These are phyloP conservation scores for Fusarium tanahbumbuense DNA, from an alignment of 2,329 filamentous ascomycete species.

Conservation along the genomic window DNA sequence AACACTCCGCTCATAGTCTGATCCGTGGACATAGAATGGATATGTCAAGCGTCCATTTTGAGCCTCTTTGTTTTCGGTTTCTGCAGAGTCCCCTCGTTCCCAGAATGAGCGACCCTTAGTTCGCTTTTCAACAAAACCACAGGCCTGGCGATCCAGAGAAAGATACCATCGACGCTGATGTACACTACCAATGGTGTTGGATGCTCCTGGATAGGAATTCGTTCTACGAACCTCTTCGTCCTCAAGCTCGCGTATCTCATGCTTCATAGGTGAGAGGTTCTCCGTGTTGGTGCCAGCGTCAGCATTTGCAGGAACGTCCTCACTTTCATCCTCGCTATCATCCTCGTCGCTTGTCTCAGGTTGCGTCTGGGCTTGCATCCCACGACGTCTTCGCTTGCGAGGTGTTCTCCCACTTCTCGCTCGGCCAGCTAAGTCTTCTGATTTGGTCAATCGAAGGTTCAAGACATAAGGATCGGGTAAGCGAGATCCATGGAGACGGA, in stretches of 20 bases:
- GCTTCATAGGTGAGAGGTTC: constrained; percentile 52
- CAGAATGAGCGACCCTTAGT: constrained; percentile 33
- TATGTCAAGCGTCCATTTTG: constrained; percentile 55
- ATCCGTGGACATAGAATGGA: constrained; percentile 71
- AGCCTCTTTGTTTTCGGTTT: background rate
- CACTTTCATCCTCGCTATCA: constrained; percentile 19
- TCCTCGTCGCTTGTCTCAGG: constrained; percentile 45
- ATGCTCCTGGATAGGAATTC: constrained; percentile 75
- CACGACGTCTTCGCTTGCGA: constrained; percentile 24
- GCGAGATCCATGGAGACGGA: constrained; percentile 65
- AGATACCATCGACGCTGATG: constrained; percentile 76
- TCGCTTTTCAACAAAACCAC: constrained; percentile 63
- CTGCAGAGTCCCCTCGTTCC: constrained; percentile 7
- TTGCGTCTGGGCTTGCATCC: background rate
- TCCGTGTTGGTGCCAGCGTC: constrained; percentile 17
- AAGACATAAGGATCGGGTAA: constrained; percentile 66
- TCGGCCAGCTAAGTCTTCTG: constrained; percentile 54
- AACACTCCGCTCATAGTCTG: constrained; percentile 72
- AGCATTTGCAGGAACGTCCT: constrained; percentile 39
- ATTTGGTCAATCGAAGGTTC: constrained; percentile 63
- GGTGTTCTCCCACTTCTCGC: constrained; percentile 34
- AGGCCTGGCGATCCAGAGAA: constrained; percentile 68
- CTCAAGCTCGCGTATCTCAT: constrained; percentile 59
- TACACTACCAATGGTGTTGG: constrained; percentile 73
- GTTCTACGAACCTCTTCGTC: constrained; percentile 66